phyloP scores from a whole-genome alignment of 306 rosid species.

The Ormosia emarginata region DNA sequence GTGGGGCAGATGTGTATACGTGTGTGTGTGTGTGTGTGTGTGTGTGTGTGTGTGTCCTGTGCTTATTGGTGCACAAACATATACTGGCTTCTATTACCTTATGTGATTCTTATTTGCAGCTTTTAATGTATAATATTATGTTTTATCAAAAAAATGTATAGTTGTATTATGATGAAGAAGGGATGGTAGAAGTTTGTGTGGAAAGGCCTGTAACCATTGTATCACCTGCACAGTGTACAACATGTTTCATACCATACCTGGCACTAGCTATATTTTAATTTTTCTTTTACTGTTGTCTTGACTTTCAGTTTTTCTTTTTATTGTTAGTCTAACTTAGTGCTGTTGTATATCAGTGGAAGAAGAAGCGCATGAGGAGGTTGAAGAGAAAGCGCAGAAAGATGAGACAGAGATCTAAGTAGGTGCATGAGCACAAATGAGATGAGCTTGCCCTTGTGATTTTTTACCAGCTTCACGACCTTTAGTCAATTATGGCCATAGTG shows the following conservation, averaged over 20 bases:
- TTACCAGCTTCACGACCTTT: neutral
- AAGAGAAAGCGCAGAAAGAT: conserved; percentile 98
- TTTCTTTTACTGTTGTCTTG: neutral
- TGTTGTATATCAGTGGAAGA: conserved; percentile 69
- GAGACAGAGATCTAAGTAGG: conserved; percentile 92
- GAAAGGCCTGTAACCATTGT: neutral
- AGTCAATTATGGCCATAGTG: neutral
- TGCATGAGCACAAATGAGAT: neutral
- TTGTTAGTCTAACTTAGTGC: neutral
- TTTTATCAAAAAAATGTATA: too few relatives aligned
- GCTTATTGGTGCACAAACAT: too few relatives aligned
- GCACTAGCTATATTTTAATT: neutral
- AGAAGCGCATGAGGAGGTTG: conserved; percentile 96
- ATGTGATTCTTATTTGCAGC: too few relatives aligned
- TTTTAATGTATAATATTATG: too few relatives aligned
- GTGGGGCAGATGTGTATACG: neutral
- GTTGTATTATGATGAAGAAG: too few relatives aligned
- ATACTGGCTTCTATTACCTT: too few relatives aligned
- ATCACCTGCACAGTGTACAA: neutral
- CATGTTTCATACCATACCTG: neutral
- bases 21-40: too few relatives aligned
- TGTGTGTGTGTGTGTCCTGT: too few relatives aligned
- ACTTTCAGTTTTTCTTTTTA: neutral
- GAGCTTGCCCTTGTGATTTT: neutral
- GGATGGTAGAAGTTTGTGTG: neutral